Conservation (phyloP, 352 stramenopile species). For the Chrysophaeum taylorii region DNA sequence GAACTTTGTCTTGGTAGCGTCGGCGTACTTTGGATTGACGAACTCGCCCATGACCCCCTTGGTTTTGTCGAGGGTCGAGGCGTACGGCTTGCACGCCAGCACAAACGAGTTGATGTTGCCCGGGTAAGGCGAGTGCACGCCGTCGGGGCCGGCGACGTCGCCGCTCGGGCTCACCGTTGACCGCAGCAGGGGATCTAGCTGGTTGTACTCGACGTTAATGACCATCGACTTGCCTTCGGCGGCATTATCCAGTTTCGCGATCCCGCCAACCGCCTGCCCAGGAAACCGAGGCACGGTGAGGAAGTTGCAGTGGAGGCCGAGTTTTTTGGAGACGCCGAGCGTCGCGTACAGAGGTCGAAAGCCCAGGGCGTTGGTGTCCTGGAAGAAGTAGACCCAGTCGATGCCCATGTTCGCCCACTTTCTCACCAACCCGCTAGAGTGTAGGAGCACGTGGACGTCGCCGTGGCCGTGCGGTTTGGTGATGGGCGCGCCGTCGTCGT, state of each 20-base stretch:
- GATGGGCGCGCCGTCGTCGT: conserved; percentile 48
- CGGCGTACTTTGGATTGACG: conserved; percentile 85
- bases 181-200: conserved; percentile 78
- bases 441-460: conserved; percentile 87
- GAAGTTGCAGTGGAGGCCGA: conserved; percentile 78
- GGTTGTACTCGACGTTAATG: conserved; percentile 90
- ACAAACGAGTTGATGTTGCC: conserved; percentile 84
- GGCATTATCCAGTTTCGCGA: conserved; percentile 53
- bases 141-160: conserved; percentile 57
- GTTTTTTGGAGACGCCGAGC: conserved; percentile 66
- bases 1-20: conserved; percentile 65
- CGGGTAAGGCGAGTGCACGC: conserved; percentile 49
- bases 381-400: conserved; percentile 85
- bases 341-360: conserved; percentile 74
- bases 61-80: conserved; percentile 44
- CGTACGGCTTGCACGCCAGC: conserved; percentile 54
- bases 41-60: conserved; percentile 76
- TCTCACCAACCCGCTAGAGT: conserved; percentile 40
- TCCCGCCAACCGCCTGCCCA: conserved; percentile 77
- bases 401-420: conserved; percentile 54
- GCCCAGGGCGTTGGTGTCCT: conserved; percentile 91
- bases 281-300: conserved; percentile 80
- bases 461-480: conserved; percentile 97
- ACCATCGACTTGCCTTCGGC: conserved; percentile 43
- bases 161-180: conserved; percentile 44